Base-by-base conservation (phyloP, 2,329 filamentous ascomycete species). In the Ascochyta viciae-villosae region DNA sequence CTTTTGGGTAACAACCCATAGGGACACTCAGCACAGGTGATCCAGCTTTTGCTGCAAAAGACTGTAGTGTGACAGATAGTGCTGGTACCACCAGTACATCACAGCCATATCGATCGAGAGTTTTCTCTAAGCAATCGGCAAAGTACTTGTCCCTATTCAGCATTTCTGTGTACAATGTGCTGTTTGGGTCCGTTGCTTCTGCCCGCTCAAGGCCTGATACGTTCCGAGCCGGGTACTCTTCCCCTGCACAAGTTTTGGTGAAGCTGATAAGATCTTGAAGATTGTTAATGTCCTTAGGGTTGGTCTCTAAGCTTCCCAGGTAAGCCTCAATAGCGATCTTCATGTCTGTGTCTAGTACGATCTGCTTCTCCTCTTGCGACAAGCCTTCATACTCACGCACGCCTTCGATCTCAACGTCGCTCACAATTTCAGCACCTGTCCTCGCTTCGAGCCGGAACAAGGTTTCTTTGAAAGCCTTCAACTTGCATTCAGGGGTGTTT, bases 51-150 rank as follows among this genome's bases (percentile, higher is more conserved):
- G 61, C 64, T 15, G 63, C 64, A 34, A 66, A 57, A 3, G 16
- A 42, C 24, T 61, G 58, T 0, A 85, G 75, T 7, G 84, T 64
- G 2, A 81, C 81, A 1, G 83, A 78, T 7, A 76, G 61, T 0
- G 83, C 83, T 0, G 86, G 87, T 12, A 88, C 59, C 1, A 89
- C 76, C 12, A 89, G 69, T 2, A 85, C 85, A 62, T 86, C 83
- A 3, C 88, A 79, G 10, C 80, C 77, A 53, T 83, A 72, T 3
- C 80, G 79, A 22, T 77, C 65, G 4, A 89, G 66, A 0, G 86
- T 82, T 0, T 84, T 86, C 0, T 83, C 75, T 1, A 89, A 75
- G 0, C 86, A 86, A 3, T 82, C 81, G 3, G 81, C 85, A 45
- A 81, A 79, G 58, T 79, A 79, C 3, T 81, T 71, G 23, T 80